Base-by-base conservation (phyloP, 192 early-diverging fungal species). In the Rhizophagus clarus region DNA sequence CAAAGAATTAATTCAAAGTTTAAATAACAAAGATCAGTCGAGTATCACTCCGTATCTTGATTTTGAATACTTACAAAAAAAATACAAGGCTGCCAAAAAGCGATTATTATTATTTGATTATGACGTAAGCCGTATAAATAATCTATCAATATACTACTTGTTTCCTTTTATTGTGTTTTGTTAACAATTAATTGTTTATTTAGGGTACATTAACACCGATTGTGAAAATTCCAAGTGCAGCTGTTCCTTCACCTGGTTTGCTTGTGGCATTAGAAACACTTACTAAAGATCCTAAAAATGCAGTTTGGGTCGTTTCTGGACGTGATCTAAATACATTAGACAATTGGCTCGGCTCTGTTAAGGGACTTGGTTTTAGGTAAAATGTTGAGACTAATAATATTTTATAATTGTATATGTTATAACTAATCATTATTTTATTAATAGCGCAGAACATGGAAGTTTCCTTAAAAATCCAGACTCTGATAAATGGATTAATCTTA, bases 161-260 rank as follows among this genome's bases (percentile, higher is more conserved):
- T n/a, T n/a, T n/a, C n/a, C n/a, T 5, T 37, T 60, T 80, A n/a
- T 3, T 28, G 14, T 20, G 10, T n/a, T 64, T 45, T 51, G 64
- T 24, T 47, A 20, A 2, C 24, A 40, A 62, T 56, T 51, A 47
- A 49, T 77, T n/a, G 8, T 61, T 49, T 4, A 29, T 70, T 40
- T 82, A 94, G 92, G 98, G 98, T 37, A 99, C 97, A 6, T 84
- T 99, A 17, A 97, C 97, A 2, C 95, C 96, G 4, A 97, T 97
- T 62, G 88, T 88, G 67, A 96, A 94, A 83, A 94, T 89, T 28
- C 96, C 96, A 15, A 89, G 89, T 4, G 92, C 91, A 42, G 96
- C 96, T 15, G 78, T 93, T 7, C 98, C 97, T 66, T 90, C 94
- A 60, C 87, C 91, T 47, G 88, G 90, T 31, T 96, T 96, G 95